Conservation (phyloP, 768 basidiomycete genomes). For the Phlebiopsis flavidoalba region DNA sequence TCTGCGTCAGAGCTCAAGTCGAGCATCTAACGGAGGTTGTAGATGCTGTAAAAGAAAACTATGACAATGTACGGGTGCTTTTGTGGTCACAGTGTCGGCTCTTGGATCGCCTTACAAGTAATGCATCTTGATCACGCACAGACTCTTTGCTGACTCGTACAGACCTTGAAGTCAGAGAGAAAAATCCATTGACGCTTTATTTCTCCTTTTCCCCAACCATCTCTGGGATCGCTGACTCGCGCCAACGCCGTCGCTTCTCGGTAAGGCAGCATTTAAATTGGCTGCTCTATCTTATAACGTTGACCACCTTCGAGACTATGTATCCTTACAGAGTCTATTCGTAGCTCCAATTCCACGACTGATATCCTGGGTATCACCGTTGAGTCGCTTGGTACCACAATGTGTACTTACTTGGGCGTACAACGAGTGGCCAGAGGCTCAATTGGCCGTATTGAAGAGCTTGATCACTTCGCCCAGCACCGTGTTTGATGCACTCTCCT, state of each 20-base stretch:
- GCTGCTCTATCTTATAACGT: background rate
- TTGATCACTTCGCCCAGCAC: constrained; percentile 48
- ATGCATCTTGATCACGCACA: background rate
- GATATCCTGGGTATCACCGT: constrained; percentile 39
- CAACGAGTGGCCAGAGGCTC: constrained; percentile 43
- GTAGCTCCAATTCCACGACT: constrained; percentile 38
- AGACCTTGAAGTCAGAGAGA: constrained; percentile 51
- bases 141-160: background rate
- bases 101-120: constrained; percentile 64
- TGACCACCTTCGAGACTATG: background rate
- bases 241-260: constrained; percentile 55
- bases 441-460: constrained; percentile 39
- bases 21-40: constrained; percentile 51
- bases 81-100: constrained; percentile 67
- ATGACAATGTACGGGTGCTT: constrained; percentile 42
- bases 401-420: constrained; percentile 40
- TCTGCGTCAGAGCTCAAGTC: constrained; percentile 48
- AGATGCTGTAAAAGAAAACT: constrained; percentile 34
- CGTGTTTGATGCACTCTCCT: constrained; percentile 48
- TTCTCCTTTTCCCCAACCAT: constrained; percentile 72
- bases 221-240: constrained; percentile 54
- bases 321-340: constrained; percentile 40
- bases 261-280: constrained; percentile 37
- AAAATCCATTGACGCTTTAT: constrained; percentile 34
- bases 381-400: constrained; percentile 35